phyloP scores from a whole-genome alignment of 805 yeast genomes.

The Scheffersomyces lignosus region DNA sequence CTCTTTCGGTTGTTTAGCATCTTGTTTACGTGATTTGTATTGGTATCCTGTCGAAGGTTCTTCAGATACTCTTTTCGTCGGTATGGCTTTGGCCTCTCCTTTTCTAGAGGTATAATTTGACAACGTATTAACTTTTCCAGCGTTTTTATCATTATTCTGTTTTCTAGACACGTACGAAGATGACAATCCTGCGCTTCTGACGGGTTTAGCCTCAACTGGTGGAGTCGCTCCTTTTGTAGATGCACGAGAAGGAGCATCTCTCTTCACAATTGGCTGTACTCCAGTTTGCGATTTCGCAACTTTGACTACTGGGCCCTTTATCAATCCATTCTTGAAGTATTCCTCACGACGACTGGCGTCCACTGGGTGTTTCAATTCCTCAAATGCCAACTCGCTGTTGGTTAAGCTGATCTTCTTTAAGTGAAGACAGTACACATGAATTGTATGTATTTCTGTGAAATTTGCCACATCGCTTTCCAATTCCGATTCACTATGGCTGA shows the following conservation, averaged over 20 bases:
- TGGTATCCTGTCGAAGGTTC: constrained; percentile 9
- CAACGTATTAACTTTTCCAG: constrained; percentile 8
- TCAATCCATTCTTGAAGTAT: constrained; percentile 30
- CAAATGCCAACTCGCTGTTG: constrained; percentile 17
- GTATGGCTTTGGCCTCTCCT: constrained; percentile 5
- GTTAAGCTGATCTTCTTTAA: constrained; percentile 7
- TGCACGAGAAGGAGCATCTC: neutral
- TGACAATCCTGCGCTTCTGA: constrained; percentile 13
- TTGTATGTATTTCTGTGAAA: constrained; percentile 30
- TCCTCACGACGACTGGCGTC: constrained; percentile 13
- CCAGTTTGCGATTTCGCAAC: constrained; percentile 1
- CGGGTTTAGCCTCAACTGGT: constrained; percentile 4
- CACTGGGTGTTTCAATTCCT: constrained; percentile 14
- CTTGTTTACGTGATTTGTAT: constrained; percentile 39
- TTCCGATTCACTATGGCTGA: constrained; percentile 21
- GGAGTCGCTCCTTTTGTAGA: neutral
- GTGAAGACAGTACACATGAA: constrained; percentile 42
- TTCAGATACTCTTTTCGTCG: neutral
- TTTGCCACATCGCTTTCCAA: constrained; percentile 20
- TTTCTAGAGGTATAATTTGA: constrained; percentile 21
- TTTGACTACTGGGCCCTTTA: constrained; percentile 29
- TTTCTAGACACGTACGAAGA: constrained; percentile 29
- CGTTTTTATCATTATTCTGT: constrained; percentile 7
- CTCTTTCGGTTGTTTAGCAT: constrained; percentile 30
- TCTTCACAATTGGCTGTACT: constrained; percentile 1